A percentile compares a stretch with the other conserved stretches of the same genome.
phyloP scores from a whole-genome alignment of 2,329 filamentous ascomycete genomes.

The Pyrenochaeta sp. region DNA sequence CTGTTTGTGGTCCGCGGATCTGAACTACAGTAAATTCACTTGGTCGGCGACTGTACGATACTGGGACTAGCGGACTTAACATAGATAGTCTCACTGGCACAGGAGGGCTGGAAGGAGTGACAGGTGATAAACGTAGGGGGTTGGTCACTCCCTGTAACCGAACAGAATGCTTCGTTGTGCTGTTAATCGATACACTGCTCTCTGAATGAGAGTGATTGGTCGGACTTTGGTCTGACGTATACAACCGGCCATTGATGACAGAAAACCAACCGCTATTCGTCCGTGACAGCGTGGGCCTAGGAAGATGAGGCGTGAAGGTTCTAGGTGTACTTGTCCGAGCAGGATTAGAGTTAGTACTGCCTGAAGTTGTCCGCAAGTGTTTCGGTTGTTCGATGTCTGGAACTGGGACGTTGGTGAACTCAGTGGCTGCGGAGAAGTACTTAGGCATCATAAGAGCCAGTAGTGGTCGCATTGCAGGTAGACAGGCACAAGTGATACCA shows the following conservation, averaged over 20 bases:
- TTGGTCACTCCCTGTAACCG: constrained; percentile 21
- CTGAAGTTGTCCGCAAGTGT: constrained; percentile 15
- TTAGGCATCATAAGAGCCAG: constrained; percentile 51
- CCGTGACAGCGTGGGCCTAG: constrained; percentile 18
- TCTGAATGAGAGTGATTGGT: constrained; percentile 20
- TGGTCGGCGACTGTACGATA: constrained; percentile 13
- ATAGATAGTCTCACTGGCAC: constrained; percentile 21
- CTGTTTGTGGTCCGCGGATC: constrained; percentile 9
- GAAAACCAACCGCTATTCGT: constrained; percentile 14
- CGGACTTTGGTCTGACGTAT: constrained; percentile 5
- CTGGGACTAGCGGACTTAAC: constrained; percentile 18
- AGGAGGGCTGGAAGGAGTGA: constrained; percentile 19
- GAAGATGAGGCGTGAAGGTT: constrained; percentile 8
- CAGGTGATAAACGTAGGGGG: constrained; percentile 31
- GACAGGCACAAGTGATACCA: constrained; percentile 45
- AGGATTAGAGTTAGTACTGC: constrained; percentile 19
- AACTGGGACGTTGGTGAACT: constrained; percentile 19
- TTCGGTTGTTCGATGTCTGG: constrained; percentile 35
- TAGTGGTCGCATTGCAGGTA: constrained; percentile 47
- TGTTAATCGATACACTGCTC: constrained; percentile 17
- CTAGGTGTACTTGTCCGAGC: constrained; percentile 2
- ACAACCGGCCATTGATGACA: constrained; percentile 6
- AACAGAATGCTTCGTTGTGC: constrained; percentile 2
- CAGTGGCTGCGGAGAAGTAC: constrained; percentile 35
- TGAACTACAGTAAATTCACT: constrained; percentile 12